Base-by-base conservation (phyloP, 1,284 basidiomycete species). In the Megacollybia platyphylla region DNA sequence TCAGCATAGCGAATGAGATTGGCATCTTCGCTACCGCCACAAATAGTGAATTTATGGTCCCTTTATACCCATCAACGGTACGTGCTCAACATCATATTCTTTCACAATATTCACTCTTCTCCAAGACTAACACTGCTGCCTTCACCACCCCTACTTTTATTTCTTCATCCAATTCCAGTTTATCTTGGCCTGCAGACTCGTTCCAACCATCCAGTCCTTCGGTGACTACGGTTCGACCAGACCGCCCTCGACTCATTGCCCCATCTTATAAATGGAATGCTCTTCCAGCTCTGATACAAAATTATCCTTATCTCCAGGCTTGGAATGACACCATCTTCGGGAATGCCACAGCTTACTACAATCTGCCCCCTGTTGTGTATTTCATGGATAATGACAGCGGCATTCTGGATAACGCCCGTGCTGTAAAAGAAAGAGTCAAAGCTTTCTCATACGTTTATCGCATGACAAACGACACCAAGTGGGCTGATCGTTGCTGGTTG, bases 311-410 rank as follows among this genome's bases (percentile, higher is more conserved):
- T 64, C 69, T 98, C 50, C 71, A 74, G 47, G 68, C 62, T 46
- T 98, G 93, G 94, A 97, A 98, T 65, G 70, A 73, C 35, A 87
- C 87, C 36, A 97, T 98, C 56, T 88, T 97, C 53, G 72, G 63
- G 47, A 97, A 98, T 61, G 94, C 93, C 6, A 77, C 88, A 0
- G 60, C 61, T 7, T 92, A 82, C 54, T 77, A 75, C 53, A 54
- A 59, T 44, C 56, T 69, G 30, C 69, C 71, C 17, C 79, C 85
- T 32, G 82, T 86, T 26, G 55, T 57, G n/a, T 96, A 96, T 58
- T 61, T 65, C 48, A 59, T 78, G 56, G 93, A 97, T 57, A 84
- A 87, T 37, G 72, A 71, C 49, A 94, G 87, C 47, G 96, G 96
- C 62, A 91, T 97, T 30, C 73, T 99, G 43, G 96, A 99, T 58